Percentiles rank a stretch among this genome's conserved stretches.
Conservation (phyloP, 2,329 filamentous ascomycete genomes). For the Curvularia spicifera region DNA sequence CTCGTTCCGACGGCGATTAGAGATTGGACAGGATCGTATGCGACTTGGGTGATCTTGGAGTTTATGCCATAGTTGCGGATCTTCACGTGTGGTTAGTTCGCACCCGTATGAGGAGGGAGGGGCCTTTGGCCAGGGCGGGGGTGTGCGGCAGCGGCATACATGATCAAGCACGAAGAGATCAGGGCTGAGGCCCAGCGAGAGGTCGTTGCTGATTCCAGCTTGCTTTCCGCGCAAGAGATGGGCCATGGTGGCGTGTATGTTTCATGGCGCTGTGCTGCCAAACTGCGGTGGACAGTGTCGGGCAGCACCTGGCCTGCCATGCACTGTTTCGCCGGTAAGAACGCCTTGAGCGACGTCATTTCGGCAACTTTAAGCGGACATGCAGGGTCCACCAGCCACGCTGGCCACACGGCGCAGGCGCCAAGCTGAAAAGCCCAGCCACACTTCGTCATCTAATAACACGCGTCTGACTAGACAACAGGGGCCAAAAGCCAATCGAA, state of each 20-base stretch:
- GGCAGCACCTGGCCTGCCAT: conserved; percentile 19
- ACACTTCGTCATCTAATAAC: conserved; percentile 2
- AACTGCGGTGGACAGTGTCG: conserved; percentile 8
- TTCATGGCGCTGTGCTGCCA: conserved; percentile 37
- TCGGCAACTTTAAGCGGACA: conserved; percentile 19
- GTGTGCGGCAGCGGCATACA: conserved; percentile 54
- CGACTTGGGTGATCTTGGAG: conserved; percentile 72
- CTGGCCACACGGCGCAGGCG: background rate
- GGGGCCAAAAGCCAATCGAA: background rate
- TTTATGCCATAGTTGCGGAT: conserved; percentile 63
- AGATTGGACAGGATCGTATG: conserved; percentile 93
- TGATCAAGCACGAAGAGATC: conserved; percentile 85
- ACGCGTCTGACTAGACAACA: background rate
- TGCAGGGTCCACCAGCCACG: conserved; percentile 29
- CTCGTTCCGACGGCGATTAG: conserved; percentile 90
- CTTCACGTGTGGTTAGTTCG: conserved; percentile 33
- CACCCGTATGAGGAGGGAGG: conserved; percentile 1
- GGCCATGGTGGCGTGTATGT: conserved; percentile 66
- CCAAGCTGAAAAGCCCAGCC: conserved; percentile 7
- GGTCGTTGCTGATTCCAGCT: conserved; percentile 87
- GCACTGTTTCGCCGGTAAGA: conserved; percentile 20
- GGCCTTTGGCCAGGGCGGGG: conserved; percentile 12
- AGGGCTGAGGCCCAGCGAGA: conserved; percentile 79
- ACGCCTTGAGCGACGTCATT: conserved; percentile 28
- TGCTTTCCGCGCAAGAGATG: conserved; percentile 91